phyloP scores from a whole-genome alignment of 2,329 filamentous ascomycete species.

The Chaetomiaceae sp. region DNA sequence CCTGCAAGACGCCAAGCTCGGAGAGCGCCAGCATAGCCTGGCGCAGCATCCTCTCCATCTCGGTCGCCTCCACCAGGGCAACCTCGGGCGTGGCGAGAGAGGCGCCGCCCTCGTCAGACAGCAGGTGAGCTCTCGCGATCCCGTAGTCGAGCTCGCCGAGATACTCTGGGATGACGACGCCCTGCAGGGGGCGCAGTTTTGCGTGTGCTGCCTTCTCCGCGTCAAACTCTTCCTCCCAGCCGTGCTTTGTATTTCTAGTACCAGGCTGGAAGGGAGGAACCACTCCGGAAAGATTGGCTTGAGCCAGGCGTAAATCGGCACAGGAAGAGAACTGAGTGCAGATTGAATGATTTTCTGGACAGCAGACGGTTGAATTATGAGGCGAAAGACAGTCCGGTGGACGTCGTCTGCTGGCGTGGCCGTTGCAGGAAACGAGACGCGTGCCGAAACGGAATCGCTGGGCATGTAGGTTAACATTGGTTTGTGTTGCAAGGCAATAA shows the following conservation, averaged over 20 bases:
- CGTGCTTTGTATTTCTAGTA: conserved; percentile 2
- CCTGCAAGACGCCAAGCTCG: not conserved
- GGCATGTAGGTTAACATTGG: too few species aligned
- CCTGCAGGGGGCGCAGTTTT: conserved; percentile 1
- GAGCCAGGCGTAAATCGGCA: not conserved
- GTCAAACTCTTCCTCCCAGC: conserved; percentile 10
- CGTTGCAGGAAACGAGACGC: not conserved
- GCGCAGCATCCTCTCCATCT: not conserved
- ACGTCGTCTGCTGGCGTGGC: not conserved
- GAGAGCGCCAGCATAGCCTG: not conserved
- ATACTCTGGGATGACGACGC: not conserved
- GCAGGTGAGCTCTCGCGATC: not conserved
- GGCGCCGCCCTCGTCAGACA: conserved; percentile 5
- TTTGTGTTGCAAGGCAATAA: too few species aligned
- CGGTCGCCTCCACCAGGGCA: not conserved
- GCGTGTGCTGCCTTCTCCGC: not conserved
- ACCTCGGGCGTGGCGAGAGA: not conserved
- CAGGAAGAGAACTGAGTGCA: not conserved
- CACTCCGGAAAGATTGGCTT: not conserved
- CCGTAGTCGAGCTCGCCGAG: not conserved
- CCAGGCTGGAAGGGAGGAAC: not conserved
- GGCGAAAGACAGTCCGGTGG: conserved; percentile 1
- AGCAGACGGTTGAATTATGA: not conserved
- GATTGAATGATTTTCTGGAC: not conserved
- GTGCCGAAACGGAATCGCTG: conserved; percentile 1